Base-by-base conservation (phyloP, 129 eudicot species). In the Ambrosia artemisiifolia region DNA sequence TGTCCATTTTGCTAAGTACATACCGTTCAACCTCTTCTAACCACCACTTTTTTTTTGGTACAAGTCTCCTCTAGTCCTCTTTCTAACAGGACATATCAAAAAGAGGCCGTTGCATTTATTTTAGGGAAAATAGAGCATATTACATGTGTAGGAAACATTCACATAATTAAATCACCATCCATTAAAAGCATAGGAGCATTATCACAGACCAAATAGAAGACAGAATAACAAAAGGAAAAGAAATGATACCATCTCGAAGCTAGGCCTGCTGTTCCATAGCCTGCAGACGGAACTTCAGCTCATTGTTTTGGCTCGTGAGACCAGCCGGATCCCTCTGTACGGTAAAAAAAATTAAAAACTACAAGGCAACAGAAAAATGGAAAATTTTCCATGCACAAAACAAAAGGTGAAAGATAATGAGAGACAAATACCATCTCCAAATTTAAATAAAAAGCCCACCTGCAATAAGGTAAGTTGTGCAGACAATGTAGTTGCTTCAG, bases 191-290 rank as follows among this genome's bases (percentile, higher is more conserved):
- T 24, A 24, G 28, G 28, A 24, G 28, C 28, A 24, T 24, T 24
- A 10, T 44, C 49, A 44, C 11, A 1, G 36, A 24, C 36, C 51
- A 44, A 47, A 67, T 24, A 64, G n/a, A 53, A 34, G 38, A 49
- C 35, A 49, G 30, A 14, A 57, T 12, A 70, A 61, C 5, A 67
- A 68, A 44, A 9, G 49, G 49, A 48, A 24, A 24, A 24, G 28
- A 24, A 24, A 24, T 24, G 28, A 24, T 87, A 94, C 98, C 99
- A 78, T 95, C 96, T 64, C 99, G 95, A 60, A 95, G 99, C 72
- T 88, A 95, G 34, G 96, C 91, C 78, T 95, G 97, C 70, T 90
- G 99, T 69, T 95, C 94, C 99, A 90, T 90, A 76, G 99, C 94
- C 79, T 90, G 96, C 70, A 95, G 74, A 36, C 99, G 99, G 69